phyloP scores from a whole-genome alignment of 768 basidiomycete species.

The Ramaria sp. region DNA sequence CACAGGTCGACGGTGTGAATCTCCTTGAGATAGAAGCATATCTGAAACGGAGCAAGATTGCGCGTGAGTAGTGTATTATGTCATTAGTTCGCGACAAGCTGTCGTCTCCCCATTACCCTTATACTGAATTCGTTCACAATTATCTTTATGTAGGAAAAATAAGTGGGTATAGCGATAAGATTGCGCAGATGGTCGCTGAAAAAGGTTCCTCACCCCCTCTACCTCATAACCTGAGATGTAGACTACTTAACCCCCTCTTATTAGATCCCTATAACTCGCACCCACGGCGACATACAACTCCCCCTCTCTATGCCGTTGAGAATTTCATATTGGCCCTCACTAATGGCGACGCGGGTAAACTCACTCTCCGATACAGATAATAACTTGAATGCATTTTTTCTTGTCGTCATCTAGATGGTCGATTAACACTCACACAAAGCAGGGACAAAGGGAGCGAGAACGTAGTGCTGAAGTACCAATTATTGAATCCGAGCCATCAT shows the following conservation, averaged over 20 bases:
- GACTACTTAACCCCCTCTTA: not conserved
- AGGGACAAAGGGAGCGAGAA: conserved; percentile 27
- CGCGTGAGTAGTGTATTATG: conserved; percentile 29
- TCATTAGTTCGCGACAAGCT: not conserved
- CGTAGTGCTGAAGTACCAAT: conserved; percentile 78
- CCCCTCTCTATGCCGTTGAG: conserved; percentile 75
- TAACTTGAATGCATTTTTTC: not conserved
- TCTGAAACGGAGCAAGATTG: conserved; percentile 67
- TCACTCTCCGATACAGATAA: not conserved
- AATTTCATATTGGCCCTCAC: conserved; percentile 70
- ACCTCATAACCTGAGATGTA: conserved; percentile 13
- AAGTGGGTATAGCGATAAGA: conserved; percentile 69
- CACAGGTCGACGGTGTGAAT: conserved; percentile 65
- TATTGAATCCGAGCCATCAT: conserved; percentile 81
- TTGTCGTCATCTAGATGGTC: conserved; percentile 47
- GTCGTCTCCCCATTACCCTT: too few species aligned
- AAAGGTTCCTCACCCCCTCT: not conserved
- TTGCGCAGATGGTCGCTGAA: conserved; percentile 33
- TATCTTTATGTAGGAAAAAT: conserved; percentile 49
- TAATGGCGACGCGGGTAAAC: conserved; percentile 59
- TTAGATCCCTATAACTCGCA: not conserved
- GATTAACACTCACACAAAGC: conserved; percentile 49
- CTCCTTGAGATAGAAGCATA: conserved; percentile 75
- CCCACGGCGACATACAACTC: conserved; percentile 29
- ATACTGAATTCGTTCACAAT: conserved; percentile 26